Evolutionary conservation across 169 alveolate species (phyloP), one percentile per base, ranked within the genome.

Genomic region (Eimeria maxima): DNA sequence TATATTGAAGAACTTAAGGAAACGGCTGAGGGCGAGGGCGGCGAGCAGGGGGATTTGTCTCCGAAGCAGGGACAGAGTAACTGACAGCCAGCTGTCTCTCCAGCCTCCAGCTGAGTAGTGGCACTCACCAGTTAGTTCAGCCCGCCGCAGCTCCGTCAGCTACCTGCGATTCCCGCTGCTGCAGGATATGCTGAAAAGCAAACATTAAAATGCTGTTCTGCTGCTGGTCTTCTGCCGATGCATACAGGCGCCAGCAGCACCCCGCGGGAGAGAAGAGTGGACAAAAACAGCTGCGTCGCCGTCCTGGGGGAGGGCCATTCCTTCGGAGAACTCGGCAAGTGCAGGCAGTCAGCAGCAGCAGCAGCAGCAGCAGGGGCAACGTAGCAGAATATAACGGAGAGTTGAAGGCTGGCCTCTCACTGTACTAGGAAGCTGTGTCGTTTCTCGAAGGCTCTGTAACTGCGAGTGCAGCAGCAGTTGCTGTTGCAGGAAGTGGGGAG

Each of bases 311-410:
- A 53, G 44, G 95, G 95, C 69, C 90, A 91, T 20, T 91, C 95
- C 38, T 91, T 91, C 16, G 95, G 95, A n/a, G 95, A 91, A 45
- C 84, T 91, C 1, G 95, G 95, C 83, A 76, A 50, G 95, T 29
- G 29, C 55, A 81, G 18, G 20, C 1, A 24, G 33, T 20, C 57
- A n/a, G n/a, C 45, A 27, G 76, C 81, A 33, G 53, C 24, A 33
- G n/a, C n/a, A n/a, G n/a, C n/a, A n/a, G n/a, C n/a, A n/a, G n/a
- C n/a, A n/a, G n/a, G n/a, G n/a, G n/a, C n/a, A n/a, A n/a, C n/a
- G n/a, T n/a, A n/a, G n/a, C n/a, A n/a, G n/a, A n/a, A n/a, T n/a
- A n/a, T n/a, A n/a, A n/a, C n/a, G n/a, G n/a, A n/a, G n/a, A n/a
- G n/a, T n/a, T n/a, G n/a, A n/a, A n/a, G n/a, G n/a, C n/a, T n/a